Percentiles rank a stretch among this genome's conserved stretches.
These are phyloP conservation scores for Allantophomopsis lycopodina DNA, from an alignment of 2,329 filamentous ascomycete genomes.

Conservation along the genomic window DNA sequence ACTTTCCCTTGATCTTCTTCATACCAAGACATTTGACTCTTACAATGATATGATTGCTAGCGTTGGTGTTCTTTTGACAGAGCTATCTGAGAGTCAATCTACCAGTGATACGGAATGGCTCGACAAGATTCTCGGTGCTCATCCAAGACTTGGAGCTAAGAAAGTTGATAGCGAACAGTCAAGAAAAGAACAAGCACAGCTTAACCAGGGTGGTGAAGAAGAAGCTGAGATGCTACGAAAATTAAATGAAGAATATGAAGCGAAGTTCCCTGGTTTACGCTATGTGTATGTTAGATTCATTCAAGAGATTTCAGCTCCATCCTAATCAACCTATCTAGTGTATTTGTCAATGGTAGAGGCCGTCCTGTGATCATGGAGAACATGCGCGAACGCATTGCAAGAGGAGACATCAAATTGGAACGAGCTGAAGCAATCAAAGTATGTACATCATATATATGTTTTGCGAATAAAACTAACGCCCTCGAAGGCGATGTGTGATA, in stretches of 20 bases:
- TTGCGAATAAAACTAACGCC: slow-evolving; percentile 1
- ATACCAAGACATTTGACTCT: slow-evolving; percentile 41
- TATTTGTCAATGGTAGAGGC: slow-evolving; percentile 77
- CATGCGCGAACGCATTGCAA: slow-evolving; percentile 61
- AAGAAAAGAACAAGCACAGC: slow-evolving; percentile 65
- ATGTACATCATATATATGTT: slow-evolving; percentile 6
- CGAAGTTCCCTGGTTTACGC: slow-evolving; percentile 64
- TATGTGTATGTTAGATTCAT: slow-evolving; percentile 44
- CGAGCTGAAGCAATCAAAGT: slow-evolving; percentile 64
- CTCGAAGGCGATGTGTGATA: slow-evolving; percentile 73
- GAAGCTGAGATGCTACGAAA: slow-evolving; percentile 40
- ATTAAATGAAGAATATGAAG: slow-evolving; percentile 70
- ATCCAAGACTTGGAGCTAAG: slow-evolving; percentile 72
- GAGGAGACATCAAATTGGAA: slow-evolving; percentile 53
- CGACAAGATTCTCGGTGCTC: slow-evolving; percentile 62
- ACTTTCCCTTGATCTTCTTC: slow-evolving; percentile 56
- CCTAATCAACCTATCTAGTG: slow-evolving; percentile 24
- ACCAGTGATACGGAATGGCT: slow-evolving; percentile 41
- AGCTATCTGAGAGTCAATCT: slow-evolving; percentile 36
- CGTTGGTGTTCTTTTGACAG: slow-evolving; percentile 47
- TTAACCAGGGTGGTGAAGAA: slow-evolving; percentile 43
- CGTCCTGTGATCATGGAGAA: slow-evolving; percentile 66
- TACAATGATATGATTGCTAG: slow-evolving; percentile 59
- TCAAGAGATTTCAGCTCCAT: not conserved
- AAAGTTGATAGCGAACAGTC: slow-evolving; percentile 75